These are phyloP conservation scores for Penicillium coffeae DNA, from an alignment of 495 filamentous ascomycete genomes.

Conservation along the genomic window DNA sequence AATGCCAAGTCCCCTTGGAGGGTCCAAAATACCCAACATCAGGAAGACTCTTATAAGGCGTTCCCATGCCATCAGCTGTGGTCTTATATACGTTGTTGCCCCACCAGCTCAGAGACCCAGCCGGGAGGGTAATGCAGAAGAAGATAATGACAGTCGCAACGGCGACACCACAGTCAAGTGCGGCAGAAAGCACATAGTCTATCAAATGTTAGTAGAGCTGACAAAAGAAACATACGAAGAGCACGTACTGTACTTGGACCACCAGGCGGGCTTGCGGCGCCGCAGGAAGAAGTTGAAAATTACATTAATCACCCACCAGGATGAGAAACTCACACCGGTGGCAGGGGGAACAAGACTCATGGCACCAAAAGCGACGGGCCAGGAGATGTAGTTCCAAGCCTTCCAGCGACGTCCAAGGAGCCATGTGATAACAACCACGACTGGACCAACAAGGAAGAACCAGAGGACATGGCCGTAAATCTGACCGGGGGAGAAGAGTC, in stretches of 20 bases:
- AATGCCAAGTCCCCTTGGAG: conserved; percentile 39
- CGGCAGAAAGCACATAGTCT: conserved; percentile 61
- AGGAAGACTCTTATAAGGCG: conserved; percentile 37
- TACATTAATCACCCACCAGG: conserved; percentile 63
- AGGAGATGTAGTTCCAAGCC: conserved; percentile 52
- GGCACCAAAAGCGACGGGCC: conserved; percentile 67
- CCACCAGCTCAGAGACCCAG: conserved; percentile 59
- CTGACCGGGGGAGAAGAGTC: conserved; percentile 64
- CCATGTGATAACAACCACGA: conserved; percentile 55
- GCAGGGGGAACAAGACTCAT: conserved; percentile 62
- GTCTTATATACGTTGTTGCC: conserved; percentile 54
- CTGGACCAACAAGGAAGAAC: conserved; percentile 61
- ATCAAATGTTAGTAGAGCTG: conserved; percentile 46
- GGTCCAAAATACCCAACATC: conserved; percentile 61
- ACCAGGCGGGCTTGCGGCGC: conserved; percentile 59
- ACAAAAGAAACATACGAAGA: conserved; percentile 39
- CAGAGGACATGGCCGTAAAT: conserved; percentile 62
- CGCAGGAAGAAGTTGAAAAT: conserved; percentile 61
- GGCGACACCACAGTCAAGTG: conserved; percentile 59
- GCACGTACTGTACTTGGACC: conserved; percentile 52
- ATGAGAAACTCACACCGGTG: conserved; percentile 64
- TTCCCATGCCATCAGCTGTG: conserved; percentile 46
- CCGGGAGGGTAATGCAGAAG: conserved; percentile 67
- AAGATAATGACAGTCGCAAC: conserved; percentile 60
- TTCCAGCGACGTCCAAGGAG: conserved; percentile 51